These are phyloP conservation scores for Gossypium australe DNA, from an alignment of 345 rosid species.

Conservation along the genomic window DNA sequence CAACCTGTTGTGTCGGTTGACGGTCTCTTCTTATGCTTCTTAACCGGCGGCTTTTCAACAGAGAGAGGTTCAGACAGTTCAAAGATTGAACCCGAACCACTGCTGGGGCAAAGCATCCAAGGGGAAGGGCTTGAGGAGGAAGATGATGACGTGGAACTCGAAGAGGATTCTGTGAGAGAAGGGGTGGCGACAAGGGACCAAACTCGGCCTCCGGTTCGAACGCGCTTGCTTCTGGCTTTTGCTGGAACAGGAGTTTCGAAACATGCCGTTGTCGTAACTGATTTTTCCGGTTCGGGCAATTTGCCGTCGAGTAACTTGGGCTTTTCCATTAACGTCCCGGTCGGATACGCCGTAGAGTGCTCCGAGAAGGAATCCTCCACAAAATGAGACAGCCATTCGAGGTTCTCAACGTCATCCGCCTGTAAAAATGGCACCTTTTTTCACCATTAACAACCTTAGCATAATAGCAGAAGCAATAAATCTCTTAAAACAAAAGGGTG, in stretches of 20 bases:
- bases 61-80: conserved; percentile 20
- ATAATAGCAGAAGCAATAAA: not conserved
- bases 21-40: conserved; percentile 33
- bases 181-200: conserved; percentile 60
- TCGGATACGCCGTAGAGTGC: conserved; percentile 39
- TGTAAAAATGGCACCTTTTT: conserved; percentile 24
- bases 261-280: conserved; percentile 14
- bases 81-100: conserved; percentile 6
- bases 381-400: conserved; percentile 85
- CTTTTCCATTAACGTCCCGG: conserved; percentile 26
- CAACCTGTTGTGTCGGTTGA: conserved; percentile 12
- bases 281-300: conserved; percentile 22
- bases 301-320: conserved; percentile 19
- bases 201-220: conserved; percentile 43
- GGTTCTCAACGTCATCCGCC: conserved; percentile 66
- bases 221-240: conserved; percentile 80
- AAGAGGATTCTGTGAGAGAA: conserved; percentile 41
- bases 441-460: not conserved
- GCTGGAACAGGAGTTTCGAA: conserved; percentile 54
- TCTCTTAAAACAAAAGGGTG: not conserved
- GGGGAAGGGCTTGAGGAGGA: conserved; percentile 29
- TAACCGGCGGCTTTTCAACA: conserved; percentile 23
- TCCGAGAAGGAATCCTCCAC: conserved; percentile 81
- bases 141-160: conserved; percentile 38
- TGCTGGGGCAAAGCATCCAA: conserved; percentile 19